These are phyloP conservation scores for Ophiocordyceps camponoti-floridani DNA, from an alignment of 2,329 filamentous ascomycete species.

Conservation along the genomic window DNA sequence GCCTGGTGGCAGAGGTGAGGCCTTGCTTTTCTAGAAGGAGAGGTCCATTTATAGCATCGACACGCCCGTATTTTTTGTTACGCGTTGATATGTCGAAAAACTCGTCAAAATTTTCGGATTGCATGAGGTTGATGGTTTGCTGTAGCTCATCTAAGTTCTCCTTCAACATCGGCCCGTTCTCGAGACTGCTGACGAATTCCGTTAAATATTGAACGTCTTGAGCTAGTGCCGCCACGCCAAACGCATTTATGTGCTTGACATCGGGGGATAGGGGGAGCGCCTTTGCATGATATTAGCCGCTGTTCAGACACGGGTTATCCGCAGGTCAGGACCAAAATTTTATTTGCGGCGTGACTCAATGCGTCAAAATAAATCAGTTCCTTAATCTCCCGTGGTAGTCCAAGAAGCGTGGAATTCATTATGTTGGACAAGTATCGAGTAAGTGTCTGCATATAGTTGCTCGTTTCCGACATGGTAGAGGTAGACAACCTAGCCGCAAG, in stretches of 20 bases:
- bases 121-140: slow-evolving; percentile 80
- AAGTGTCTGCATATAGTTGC: slow-evolving; percentile 88
- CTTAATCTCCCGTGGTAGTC: slow-evolving; percentile 89
- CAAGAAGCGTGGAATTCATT: slow-evolving; percentile 86
- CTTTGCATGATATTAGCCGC: slow-evolving; percentile 18
- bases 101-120: slow-evolving; percentile 80
- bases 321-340: slow-evolving; percentile 44
- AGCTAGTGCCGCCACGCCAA: slow-evolving; percentile 64
- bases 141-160: slow-evolving; percentile 85
- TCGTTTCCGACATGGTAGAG: slow-evolving; percentile 51
- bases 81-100: slow-evolving; percentile 84
- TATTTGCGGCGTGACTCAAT: slow-evolving; percentile 72
- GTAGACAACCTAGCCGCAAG: slow-evolving; percentile 25
- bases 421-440: slow-evolving; percentile 89
- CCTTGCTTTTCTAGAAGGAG: slow-evolving; percentile 77
- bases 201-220: slow-evolving; percentile 72
- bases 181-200: slow-evolving; percentile 71
- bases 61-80: slow-evolving; percentile 86
- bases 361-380: slow-evolving; percentile 97
- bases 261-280: slow-evolving; percentile 59
- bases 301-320: background rate
- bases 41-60: slow-evolving; percentile 80
- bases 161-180: slow-evolving; percentile 67
- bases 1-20: background rate
- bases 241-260: slow-evolving; percentile 73